Evolutionary conservation across 441 rosid genomes (phyloP), one percentile per base, ranked within the genome.

Genomic region (Populus hybrid): DNA sequence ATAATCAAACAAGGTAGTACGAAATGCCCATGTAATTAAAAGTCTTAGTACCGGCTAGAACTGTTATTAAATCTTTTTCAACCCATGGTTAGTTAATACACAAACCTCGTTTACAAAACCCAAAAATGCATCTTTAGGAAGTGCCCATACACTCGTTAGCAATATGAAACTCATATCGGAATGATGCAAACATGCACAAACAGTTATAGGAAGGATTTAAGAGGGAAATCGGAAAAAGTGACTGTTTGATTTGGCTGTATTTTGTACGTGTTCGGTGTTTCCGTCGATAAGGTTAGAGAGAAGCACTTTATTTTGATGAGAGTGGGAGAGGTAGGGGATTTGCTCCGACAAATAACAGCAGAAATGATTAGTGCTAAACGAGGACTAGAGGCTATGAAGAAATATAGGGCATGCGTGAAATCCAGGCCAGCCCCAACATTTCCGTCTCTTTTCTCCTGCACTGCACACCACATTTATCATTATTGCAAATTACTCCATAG

Each of bases 351-450:
- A 75, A 50, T 42, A 63, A 26, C 69, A 72, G 63, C 61, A 77
- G 61, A 23, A 76, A 80, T 69, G 78, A 71, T 69, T 42, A 80
- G 76, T 42, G 81, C 76, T 80, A 78, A 78, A 76, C 78, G 79
- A 83, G 28, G 11, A 1, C 28, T 68, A n/a, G 28, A 46, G 75
- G 74, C 26, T 35, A 70, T 9, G n/a, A 34, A 77, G 61, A 77
- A 78, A 77, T 64, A n/a, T 26, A 67, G 74, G 84, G 79, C 84
- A 85, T 80, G 88, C 89, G 85, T 83, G 81, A 76, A 80, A 85
- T 75, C 77, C 46, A 83, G 85, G 87, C 79, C 61, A 76, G 32
- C 3, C 24, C 82, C 65, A 72, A 67, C 19, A 40, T 76, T 73
- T 57, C 75, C 64, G 76, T 53, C 80, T 26, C 46, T 53, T 69